Conservation (phyloP, 768 basidiomycete genomes). For the Tylopilus balloui region DNA sequence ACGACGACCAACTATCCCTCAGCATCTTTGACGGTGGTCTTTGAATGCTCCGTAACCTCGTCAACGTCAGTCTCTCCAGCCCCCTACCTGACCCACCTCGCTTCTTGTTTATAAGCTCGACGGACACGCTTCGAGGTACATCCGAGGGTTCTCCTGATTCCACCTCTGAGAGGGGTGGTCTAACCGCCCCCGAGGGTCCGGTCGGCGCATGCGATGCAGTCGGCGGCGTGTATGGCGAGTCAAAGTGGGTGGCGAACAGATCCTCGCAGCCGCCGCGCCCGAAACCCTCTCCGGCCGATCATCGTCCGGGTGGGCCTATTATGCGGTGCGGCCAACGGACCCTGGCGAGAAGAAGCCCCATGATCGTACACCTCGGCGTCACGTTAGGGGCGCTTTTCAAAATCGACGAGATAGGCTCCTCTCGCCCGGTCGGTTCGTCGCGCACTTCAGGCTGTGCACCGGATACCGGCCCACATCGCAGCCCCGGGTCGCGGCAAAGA, state of each 20-base stretch:
- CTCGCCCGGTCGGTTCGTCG: background rate
- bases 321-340: constrained; percentile 33
- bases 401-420: constrained; percentile 17
- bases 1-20: constrained; percentile 3
- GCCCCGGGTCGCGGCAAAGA: constrained; percentile 13
- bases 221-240: constrained; percentile 10
- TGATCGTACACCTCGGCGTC: constrained; percentile 24
- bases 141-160: background rate
- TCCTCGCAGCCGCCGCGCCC: constrained; percentile 16
- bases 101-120: constrained; percentile 33
- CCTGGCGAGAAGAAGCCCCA: constrained; percentile 38
- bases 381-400: constrained; percentile 19
- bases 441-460: background rate
- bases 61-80: constrained; percentile 36
- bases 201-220: constrained; percentile 9
- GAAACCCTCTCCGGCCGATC: constrained; percentile 22
- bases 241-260: constrained; percentile 26
- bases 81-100: constrained; percentile 24
- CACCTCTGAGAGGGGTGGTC: background rate
- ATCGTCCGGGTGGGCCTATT: constrained; percentile 38
- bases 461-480: constrained; percentile 6
- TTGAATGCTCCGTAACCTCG: constrained; percentile 26
- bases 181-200: background rate
- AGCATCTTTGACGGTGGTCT: constrained; percentile 9
- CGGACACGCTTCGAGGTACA: constrained; percentile 7